phyloP scores from a whole-genome alignment of 2,329 filamentous ascomycete genomes.

The Botrytis hyacinthi region DNA sequence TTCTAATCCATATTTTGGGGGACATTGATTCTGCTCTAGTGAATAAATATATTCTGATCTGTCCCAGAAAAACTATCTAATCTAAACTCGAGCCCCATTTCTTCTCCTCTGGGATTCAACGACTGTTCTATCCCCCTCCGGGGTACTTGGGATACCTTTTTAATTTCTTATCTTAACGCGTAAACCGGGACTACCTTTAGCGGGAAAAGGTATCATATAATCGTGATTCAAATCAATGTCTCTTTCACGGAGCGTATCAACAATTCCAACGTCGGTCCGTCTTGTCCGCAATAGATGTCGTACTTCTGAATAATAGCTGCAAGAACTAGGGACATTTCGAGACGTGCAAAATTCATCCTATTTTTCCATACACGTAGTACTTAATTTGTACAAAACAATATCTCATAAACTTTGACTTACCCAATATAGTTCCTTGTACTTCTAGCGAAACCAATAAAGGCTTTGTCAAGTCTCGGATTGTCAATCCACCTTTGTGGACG shows the following conservation, averaged over 20 bases:
- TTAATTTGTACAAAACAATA: background rate
- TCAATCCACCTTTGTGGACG: constrained; percentile 48
- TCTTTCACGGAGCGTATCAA: background rate
- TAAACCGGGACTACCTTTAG: background rate
- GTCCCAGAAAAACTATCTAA: background rate
- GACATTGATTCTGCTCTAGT: background rate
- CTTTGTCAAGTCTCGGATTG: constrained; percentile 25
- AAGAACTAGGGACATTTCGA: constrained; percentile 2
- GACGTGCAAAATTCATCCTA: constrained; percentile 2
- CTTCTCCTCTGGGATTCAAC: background rate
- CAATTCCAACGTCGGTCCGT: background rate
- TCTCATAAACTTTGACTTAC: background rate
- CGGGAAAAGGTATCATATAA: constrained; percentile 4
- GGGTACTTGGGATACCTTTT: background rate
- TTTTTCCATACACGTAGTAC: background rate
- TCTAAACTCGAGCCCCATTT: background rate
- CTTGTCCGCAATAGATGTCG: background rate
- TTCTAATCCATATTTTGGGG: rapidly evolving
- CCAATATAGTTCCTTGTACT: background rate
- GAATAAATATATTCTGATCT: background rate
- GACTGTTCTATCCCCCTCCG: background rate
- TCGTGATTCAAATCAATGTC: constrained; percentile 3
- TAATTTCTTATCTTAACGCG: background rate
- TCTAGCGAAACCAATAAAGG: constrained; percentile 17
- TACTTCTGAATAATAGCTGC: background rate